Conservation (phyloP, 2,329 filamentous ascomycete genomes). For the Cadophora sp. region DNA sequence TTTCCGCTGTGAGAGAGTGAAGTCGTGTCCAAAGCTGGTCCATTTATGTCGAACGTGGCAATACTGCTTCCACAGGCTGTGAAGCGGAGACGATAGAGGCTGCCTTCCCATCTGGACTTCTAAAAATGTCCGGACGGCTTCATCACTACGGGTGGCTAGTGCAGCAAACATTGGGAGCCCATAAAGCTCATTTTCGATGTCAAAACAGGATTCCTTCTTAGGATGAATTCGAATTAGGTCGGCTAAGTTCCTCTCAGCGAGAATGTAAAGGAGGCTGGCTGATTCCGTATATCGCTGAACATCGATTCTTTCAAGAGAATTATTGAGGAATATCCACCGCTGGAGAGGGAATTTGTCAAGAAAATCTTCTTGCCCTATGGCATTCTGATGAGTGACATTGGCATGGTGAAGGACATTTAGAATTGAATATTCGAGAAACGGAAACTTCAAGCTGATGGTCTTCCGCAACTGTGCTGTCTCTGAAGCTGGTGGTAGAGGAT, state of each 20-base stretch:
- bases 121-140: conserved; percentile 39
- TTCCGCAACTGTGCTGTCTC: conserved; percentile 36
- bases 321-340: conserved; percentile 32
- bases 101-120: conserved; percentile 3
- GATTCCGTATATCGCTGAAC: conserved; percentile 37
- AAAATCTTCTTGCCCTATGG: conserved; percentile 45
- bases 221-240: conserved; percentile 41
- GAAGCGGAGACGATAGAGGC: background rate
- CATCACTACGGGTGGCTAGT: conserved; percentile 38
- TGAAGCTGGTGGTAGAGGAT: conserved; percentile 10
- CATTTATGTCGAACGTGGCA: background rate
- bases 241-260: conserved; percentile 44
- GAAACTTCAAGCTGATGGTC: conserved; percentile 39
- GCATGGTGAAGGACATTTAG: conserved; percentile 51
- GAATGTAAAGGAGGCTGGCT: conserved; percentile 45
- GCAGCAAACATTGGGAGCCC: conserved; percentile 46
- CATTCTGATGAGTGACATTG: conserved; percentile 44
- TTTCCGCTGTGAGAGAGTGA: conserved; percentile 18
- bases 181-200: conserved; percentile 43
- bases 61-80: conserved; percentile 4
- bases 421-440: conserved; percentile 56
- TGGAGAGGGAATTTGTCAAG: conserved; percentile 30
- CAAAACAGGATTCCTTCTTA: conserved; percentile 30
- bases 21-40: background rate
- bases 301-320: conserved; percentile 42